A percentile compares a stretch with the other conserved stretches of the same genome.
phyloP scores from a whole-genome alignment of 116 monocot species.

The Papilionanthe hybrid region DNA sequence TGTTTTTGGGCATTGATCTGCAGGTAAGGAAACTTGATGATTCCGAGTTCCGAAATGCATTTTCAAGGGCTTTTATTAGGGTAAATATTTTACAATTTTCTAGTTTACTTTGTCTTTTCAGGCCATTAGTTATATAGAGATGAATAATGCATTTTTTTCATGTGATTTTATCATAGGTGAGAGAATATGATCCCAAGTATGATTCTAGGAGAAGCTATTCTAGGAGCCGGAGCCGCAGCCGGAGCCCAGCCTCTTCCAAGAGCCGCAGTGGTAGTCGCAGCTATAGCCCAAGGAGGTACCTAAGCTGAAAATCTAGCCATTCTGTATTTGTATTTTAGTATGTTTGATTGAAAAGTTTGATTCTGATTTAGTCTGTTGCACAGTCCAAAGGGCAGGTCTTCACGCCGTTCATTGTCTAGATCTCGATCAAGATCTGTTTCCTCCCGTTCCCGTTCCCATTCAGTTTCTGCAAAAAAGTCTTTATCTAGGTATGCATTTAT shows the following conservation, averaged over 20 bases:
- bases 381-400: slow-evolving; percentile 56
- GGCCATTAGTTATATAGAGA: neutral
- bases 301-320: slow-evolving; percentile 10
- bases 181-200: slow-evolving; percentile 16
- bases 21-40: slow-evolving; percentile 78
- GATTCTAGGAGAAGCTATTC: slow-evolving; percentile 33
- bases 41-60: slow-evolving; percentile 70
- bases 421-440: slow-evolving; percentile 68
- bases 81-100: slow-evolving; percentile 2
- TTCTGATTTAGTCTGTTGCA: neutral
- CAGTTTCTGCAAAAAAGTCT: slow-evolving; percentile 39
- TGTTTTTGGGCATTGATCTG: neutral
- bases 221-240: slow-evolving; percentile 36
- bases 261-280: slow-evolving; percentile 45
- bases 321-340: neutral
- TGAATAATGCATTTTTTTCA: neutral
- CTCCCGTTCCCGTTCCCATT: slow-evolving; percentile 44
- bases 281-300: slow-evolving; percentile 19
- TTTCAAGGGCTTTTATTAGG: slow-evolving; percentile 49
- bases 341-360: neutral
- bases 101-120: neutral
- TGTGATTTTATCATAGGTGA: slow-evolving; percentile 17
- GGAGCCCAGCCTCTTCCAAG: slow-evolving; percentile 30
- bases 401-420: slow-evolving; percentile 30
- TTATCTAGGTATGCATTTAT: slow-evolving; percentile 46